A percentile compares a stretch with the other conserved stretches of the same genome.
Evolutionary conservation across 495 filamentous ascomycete species (phyloP).

Genomic region (Cladorrhinum samala): DNA sequence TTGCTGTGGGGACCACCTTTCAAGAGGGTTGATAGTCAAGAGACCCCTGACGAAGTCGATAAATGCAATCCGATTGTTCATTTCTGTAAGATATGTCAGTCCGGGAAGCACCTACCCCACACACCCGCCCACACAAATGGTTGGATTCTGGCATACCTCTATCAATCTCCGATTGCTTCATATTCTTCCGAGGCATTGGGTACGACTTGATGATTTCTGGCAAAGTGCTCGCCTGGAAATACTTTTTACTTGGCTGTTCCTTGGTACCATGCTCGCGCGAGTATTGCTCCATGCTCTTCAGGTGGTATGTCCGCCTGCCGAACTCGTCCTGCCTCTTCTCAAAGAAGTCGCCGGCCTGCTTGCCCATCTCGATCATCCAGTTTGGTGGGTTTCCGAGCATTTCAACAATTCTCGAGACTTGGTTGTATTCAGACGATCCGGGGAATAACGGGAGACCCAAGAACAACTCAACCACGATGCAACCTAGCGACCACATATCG

Average conservation of each 20-base stretch:
- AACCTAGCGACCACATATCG: constrained; percentile 99
- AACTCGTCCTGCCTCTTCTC: constrained; percentile 89
- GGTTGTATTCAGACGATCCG: constrained; percentile 98
- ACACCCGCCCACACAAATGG: background rate
- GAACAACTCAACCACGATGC: constrained; percentile 98
- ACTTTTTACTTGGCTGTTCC: constrained; percentile 99
- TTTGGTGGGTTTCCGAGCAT: constrained; percentile 95
- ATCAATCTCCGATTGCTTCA: constrained; percentile 96
- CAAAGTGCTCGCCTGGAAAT: constrained; percentile 88
- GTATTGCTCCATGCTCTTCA: constrained; percentile 97
- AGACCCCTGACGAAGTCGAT: constrained; percentile 98
- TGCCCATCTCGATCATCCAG: constrained; percentile 99
- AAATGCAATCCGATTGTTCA: constrained; percentile 96
- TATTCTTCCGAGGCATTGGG: constrained; percentile 97
- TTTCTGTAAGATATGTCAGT: constrained; percentile 56
- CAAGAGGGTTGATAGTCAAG: constrained; percentile 89
- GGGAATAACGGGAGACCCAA: constrained; percentile 92
- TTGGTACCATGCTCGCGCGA: constrained; percentile 91
- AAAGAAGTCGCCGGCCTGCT: constrained; percentile 96
- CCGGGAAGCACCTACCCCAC: background rate
- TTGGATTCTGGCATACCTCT: constrained; percentile 59
- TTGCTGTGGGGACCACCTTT: constrained; percentile 97
- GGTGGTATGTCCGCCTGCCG: constrained; percentile 77
- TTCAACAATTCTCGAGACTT: constrained; percentile 93
- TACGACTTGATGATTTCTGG: constrained; percentile 97